Base-by-base conservation (phyloP, 345 rosid genomes). In the Salix suchowensis region DNA sequence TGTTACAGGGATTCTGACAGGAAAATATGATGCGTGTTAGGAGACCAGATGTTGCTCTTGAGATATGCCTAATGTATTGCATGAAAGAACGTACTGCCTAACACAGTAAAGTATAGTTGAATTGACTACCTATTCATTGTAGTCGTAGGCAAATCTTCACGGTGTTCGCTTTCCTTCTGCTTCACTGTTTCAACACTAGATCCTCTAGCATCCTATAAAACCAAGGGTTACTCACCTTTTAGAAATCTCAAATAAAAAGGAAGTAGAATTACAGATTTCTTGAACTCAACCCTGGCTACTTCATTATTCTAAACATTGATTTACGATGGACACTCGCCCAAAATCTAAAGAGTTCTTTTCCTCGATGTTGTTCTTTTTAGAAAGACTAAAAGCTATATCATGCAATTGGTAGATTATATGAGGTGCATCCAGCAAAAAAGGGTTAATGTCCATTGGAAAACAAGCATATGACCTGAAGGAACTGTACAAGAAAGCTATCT, bases 121-220 rank as follows among this genome's bases (percentile, higher is more conserved):
- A 30, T 68, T 34, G 26, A 39, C 37, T 83, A 92, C 99, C 99
- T 92, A 80, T 80, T 92, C 70, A 87, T 71, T 28, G 79, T 60
- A 79, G 86, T 76, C 24, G 86, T 78, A 46, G 88, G 85, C 71
- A 83, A 69, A 75, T 91, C 98, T 72, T 90, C 97, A 26, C 89
- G 94, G 61, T 87, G 91, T 76, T 87, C 98, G 71, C 79, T 85
- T 84, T 90, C 98, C 68, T 73, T 84, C 70, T 77, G 89, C 83
- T 85, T 92, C 74, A 79, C 78, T 54, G 82, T 76, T 82, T 89
- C 91, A 68, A 3, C 62, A 78, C 80, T 82, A 70, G 89, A 85
- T 76, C 77, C 84, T 68, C 83, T 86, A 77, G 82, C 85, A 79
- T 91, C 98, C 99, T 96, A 83, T 77, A 84, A 84, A 62, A 80